phyloP scores from a whole-genome alignment of 2,329 filamentous ascomycete species.

The Colletotrichum gloeosporioides region DNA sequence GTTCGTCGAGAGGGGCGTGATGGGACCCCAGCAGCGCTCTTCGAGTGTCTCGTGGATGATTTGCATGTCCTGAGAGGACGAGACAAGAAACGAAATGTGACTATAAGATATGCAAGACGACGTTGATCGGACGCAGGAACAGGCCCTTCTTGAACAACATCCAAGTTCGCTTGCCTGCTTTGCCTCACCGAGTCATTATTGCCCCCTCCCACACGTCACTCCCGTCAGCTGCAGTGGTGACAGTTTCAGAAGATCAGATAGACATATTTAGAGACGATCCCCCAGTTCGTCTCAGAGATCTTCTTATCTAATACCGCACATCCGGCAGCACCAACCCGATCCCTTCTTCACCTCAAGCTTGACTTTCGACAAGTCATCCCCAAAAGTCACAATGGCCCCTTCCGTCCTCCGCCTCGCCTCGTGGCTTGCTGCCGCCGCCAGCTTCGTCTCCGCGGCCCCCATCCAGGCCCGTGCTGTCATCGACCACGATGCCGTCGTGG shows the following conservation, averaged over 20 bases:
- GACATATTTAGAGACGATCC: constrained; percentile 7
- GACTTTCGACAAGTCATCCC: neutral
- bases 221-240: neutral
- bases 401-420: constrained; percentile 19
- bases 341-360: neutral
- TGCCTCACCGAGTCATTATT: neutral
- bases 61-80: neutral
- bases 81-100: neutral
- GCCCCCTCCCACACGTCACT: neutral
- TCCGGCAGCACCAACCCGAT: neutral
- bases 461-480: constrained; percentile 33
- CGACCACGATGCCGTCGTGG: constrained; percentile 34
- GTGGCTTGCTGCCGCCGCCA: constrained; percentile 19
- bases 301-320: neutral
- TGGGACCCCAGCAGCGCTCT: neutral
- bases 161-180: neutral
- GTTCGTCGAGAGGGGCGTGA: neutral
- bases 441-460: constrained; percentile 23
- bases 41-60: neutral
- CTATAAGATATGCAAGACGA: constrained; percentile 9
- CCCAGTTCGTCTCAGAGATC: constrained; percentile 1
- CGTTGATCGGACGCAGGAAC: constrained; percentile 7
- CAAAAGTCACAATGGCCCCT: constrained; percentile 9
- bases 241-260: constrained; percentile 10
- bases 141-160: neutral